Evolutionary conservation across 2,329 filamentous ascomycete species (phyloP), one percentile per base, ranked within the genome.

Genomic region (Xylariaceae sp.): DNA sequence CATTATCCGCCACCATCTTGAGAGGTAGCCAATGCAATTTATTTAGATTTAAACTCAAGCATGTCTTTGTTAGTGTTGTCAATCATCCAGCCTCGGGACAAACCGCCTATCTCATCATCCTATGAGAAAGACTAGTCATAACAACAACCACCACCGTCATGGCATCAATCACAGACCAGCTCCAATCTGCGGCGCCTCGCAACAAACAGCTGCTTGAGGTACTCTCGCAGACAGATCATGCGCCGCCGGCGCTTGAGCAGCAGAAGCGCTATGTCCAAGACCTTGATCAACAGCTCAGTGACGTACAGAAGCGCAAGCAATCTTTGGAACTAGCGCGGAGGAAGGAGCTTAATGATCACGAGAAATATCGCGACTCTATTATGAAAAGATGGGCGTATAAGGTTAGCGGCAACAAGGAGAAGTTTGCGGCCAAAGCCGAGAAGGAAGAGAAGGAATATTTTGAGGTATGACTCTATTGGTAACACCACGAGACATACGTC

Each of bases 381-480:
- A 70, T 82, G 62, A 75, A 73, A 48, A 77, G 81, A 32, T 79
- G 81, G 61, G 70, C 77, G 32, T 80, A 80, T 72, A 79, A 76
- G 53, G 70, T 81, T 8, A 71, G 75, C 4, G 77, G 81, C 23
- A 76, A 76, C 56, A 73, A 73, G 35, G 77, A 75, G n/a, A 75
- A 76, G 44, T 81, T 81, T 57, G 68, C 72, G 13, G 73, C 73
- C n/a, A 74, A 73, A 43, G 77, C 79, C 11, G 73, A 75, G 42
- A 80, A 78, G 56, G 81, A 83, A 65, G 81, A 84, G 64, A 68
- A 71, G 36, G 81, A 83, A 57, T 84, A 82, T 64, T 73, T 81
- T 21, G 75, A 80, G 39, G 81, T 76, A 53, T 29, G 15, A n/a
- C 8, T 21, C 18, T 16, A n/a, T 21, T 24, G 2, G 4, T 13